These are phyloP conservation scores for Lactarius hengduanensis DNA, from an alignment of 768 basidiomycete genomes.

Conservation along the genomic window DNA sequence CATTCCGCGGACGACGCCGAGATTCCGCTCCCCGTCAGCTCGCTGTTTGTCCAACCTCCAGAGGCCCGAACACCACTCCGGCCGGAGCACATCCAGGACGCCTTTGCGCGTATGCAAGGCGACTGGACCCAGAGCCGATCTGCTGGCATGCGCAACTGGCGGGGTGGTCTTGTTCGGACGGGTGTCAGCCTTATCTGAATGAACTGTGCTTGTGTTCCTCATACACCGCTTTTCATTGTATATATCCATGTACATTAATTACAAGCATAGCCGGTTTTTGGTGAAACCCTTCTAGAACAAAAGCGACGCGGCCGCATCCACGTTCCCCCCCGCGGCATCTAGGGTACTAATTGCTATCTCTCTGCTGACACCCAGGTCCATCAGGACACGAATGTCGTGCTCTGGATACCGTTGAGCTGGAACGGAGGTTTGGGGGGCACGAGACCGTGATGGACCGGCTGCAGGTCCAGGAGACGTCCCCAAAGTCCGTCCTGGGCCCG, in stretches of 20 bases:
- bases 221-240: constrained; percentile 25
- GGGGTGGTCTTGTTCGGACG: constrained; percentile 79
- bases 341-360: constrained; percentile 76
- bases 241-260: constrained; percentile 30
- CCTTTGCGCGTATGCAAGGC: constrained; percentile 85
- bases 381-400: constrained; percentile 56
- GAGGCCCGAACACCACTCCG: constrained; percentile 76
- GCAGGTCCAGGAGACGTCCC: constrained; percentile 43
- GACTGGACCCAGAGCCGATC: constrained; percentile 80
- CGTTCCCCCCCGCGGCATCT: constrained; percentile 78
- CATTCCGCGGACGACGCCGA: constrained; percentile 58
- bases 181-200: constrained; percentile 76
- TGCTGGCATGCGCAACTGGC: constrained; percentile 87
- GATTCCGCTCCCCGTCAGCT: constrained; percentile 62
- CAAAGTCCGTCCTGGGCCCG: constrained; percentile 66
- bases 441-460: constrained; percentile 32
- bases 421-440: constrained; percentile 20
- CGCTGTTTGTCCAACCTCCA: constrained; percentile 78
- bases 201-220: constrained; percentile 26
- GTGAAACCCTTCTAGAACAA: constrained; percentile 55
- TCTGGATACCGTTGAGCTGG: constrained; percentile 49
- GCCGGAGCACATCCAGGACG: constrained; percentile 88
- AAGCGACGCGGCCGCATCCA: constrained; percentile 85
- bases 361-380: constrained; percentile 74
- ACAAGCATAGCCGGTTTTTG: constrained; percentile 4